Percentiles rank a stretch among this genome's conserved stretches.
Conservation (phyloP, 2,329 filamentous ascomycete genomes). For the Biscogniauxia marginata region DNA sequence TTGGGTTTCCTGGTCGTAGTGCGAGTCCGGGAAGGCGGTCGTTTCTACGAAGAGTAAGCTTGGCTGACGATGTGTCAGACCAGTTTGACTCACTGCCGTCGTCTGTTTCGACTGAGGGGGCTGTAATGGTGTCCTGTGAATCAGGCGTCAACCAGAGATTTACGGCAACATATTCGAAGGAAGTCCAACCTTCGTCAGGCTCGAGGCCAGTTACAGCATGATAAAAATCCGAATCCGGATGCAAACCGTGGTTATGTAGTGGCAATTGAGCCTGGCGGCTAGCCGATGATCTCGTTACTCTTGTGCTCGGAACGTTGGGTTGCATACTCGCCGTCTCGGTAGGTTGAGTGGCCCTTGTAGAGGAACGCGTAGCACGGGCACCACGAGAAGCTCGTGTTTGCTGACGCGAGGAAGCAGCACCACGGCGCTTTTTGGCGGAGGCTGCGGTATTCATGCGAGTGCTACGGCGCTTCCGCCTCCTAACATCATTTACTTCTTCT, state of each 20-base stretch:
- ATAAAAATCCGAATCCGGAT: conserved; percentile 15
- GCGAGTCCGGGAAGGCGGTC: conserved; percentile 38
- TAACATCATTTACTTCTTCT: conserved; percentile 11
- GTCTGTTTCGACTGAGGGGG: conserved; percentile 18
- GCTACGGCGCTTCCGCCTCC: conserved; percentile 11
- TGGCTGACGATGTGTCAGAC: conserved; percentile 11
- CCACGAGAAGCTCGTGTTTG: conserved; percentile 6
- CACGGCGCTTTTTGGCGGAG: conserved; percentile 12
- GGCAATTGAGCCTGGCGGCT: conserved; percentile 21
- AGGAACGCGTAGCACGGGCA: conserved; percentile 12
- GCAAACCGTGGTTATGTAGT: conserved; percentile 26
- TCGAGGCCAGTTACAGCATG: conserved; percentile 13
- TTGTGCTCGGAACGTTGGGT: conserved; percentile 8
- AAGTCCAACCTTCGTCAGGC: conserved; percentile 27
- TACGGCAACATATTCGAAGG: conserved; percentile 11
- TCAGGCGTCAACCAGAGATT: conserved; percentile 18
- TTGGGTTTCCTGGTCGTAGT: conserved; percentile 38
- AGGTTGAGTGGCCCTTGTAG: conserved; percentile 7
- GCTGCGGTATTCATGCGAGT: conserved; percentile 6
- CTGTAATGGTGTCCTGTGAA: conserved; percentile 18
- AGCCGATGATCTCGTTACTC: conserved; percentile 17
- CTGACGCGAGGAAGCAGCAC: conserved; percentile 10
- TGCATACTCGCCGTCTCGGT: conserved; percentile 4
- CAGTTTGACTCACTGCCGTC: conserved; percentile 24
- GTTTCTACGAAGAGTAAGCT: conserved; percentile 31